Percentiles rank a stretch among this genome's conserved stretches.
phyloP scores from a whole-genome alignment of 805 yeast genomes.

The Ogataea sp. region DNA sequence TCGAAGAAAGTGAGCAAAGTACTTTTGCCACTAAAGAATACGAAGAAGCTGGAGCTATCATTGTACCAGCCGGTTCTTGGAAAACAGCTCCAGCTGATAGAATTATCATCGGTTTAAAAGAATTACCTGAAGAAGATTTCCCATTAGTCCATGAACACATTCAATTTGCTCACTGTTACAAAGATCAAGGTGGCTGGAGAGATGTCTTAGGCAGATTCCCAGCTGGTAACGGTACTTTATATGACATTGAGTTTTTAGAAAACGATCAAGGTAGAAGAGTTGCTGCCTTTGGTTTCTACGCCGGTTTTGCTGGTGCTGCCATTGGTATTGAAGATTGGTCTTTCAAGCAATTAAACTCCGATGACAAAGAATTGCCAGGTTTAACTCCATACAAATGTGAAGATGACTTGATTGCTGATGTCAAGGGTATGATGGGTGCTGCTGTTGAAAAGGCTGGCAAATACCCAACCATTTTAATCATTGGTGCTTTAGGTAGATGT shows the following conservation, averaged over 20 bases:
- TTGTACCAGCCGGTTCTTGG: conserved; percentile 96
- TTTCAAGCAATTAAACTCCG: conserved; percentile 69
- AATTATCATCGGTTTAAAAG: conserved; percentile 89
- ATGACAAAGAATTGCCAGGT: conserved; percentile 64
- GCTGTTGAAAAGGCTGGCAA: conserved; percentile 55
- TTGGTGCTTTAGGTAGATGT: conserved; percentile 98
- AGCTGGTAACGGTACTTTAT: conserved; percentile 81
- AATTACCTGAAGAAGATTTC: conserved; percentile 87
- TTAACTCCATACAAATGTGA: conserved; percentile 82
- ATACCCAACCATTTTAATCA: conserved; percentile 75
- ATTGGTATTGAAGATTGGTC: conserved; percentile 93
- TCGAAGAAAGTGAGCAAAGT: conserved; percentile 82
- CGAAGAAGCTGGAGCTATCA: conserved; percentile 68
- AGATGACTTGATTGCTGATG: conserved; percentile 60
- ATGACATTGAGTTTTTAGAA: conserved; percentile 91
- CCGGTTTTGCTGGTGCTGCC: conserved; percentile 99
- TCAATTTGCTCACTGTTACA: conserved; percentile 98
- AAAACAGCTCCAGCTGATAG: conserved; percentile 82
- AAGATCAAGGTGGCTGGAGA: conserved; percentile 96
- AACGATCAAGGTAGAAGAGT: conserved; percentile 96
- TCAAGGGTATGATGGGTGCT: conserved; percentile 45
- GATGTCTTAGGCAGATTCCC: conserved; percentile 86
- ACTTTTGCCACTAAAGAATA: conserved; percentile 74
- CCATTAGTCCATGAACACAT: conserved; percentile 94
- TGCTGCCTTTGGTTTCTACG: conserved; percentile 99